These are phyloP conservation scores for Coriolopsis trogii DNA, from an alignment of 1,284 basidiomycete species.

Conservation along the genomic window DNA sequence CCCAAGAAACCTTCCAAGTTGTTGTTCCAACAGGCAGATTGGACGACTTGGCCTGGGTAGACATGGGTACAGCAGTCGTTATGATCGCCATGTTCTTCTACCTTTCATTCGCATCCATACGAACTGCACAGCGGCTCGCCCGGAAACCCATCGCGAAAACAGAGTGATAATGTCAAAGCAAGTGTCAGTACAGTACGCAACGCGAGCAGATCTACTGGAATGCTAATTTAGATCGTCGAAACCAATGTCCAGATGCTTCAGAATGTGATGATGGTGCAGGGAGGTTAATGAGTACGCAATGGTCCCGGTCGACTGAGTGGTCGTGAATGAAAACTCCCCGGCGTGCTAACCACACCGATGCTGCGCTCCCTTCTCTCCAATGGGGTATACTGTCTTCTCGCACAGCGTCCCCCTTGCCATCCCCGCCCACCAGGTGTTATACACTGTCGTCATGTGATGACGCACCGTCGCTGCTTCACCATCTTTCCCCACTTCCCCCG, in stretches of 20 bases:
- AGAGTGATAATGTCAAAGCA: conserved; percentile 27
- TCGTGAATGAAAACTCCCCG: not conserved
- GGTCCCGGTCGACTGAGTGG: not conserved
- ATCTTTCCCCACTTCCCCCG: conserved; percentile 74
- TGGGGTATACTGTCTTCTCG: not conserved
- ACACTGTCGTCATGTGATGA: conserved; percentile 64
- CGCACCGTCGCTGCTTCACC: conserved; percentile 75
- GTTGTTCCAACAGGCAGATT: conserved; percentile 43
- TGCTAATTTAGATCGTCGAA: conserved; percentile 30
- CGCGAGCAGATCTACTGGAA: conserved; percentile 30
- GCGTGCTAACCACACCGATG: not conserved
- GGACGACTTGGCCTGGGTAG: conserved; percentile 42
- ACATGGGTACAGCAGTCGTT: conserved; percentile 43
- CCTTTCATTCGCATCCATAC: conserved; percentile 31
- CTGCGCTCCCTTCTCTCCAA: not conserved
- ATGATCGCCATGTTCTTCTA: conserved; percentile 45
- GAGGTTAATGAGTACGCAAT: not conserved
- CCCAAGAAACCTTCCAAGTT: conserved; percentile 8
- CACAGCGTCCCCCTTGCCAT: not conserved
- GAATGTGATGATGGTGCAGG: conserved; percentile 18
- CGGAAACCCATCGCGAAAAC: conserved; percentile 19
- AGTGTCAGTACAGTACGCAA: conserved; percentile 33
- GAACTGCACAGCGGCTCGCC: conserved; percentile 25
- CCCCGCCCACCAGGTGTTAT: not conserved
- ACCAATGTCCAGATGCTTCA: conserved; percentile 28